A percentile compares a stretch with the other conserved stretches of the same genome.
Evolutionary conservation across 2,329 filamentous ascomycete genomes (phyloP).

Genomic region (Cladorrhinum sp.): DNA sequence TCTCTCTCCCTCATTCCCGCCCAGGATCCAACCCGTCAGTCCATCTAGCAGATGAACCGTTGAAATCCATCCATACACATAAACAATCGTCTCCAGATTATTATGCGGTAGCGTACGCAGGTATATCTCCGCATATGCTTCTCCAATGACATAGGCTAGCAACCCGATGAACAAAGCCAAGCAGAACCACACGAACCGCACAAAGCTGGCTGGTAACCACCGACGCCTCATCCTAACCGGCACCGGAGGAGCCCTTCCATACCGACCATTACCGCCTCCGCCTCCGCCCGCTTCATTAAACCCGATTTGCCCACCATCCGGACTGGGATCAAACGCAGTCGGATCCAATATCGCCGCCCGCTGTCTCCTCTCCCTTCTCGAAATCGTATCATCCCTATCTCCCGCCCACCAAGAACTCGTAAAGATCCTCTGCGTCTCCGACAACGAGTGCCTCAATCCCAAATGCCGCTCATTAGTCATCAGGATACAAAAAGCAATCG

Average conservation of each 20-base stretch:
- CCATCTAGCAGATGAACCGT: constrained; percentile 64
- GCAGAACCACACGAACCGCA: constrained; percentile 69
- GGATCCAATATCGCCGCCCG: constrained; percentile 38
- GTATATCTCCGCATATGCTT: constrained; percentile 68
- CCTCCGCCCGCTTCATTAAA: constrained; percentile 22
- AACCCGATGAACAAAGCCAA: constrained; percentile 60
- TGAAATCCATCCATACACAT: constrained; percentile 68
- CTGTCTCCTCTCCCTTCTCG: constrained; percentile 40
- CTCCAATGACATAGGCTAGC: constrained; percentile 64
- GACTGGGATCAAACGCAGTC: constrained; percentile 40
- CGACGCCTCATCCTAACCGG: constrained; percentile 45
- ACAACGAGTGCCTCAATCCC: constrained; percentile 57
- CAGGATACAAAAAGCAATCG: constrained; percentile 62
- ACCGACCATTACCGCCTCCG: constrained; percentile 22
- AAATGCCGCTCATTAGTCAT: constrained; percentile 63
- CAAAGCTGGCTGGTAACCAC: constrained; percentile 65
- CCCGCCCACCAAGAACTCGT: constrained; percentile 65
- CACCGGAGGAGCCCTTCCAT: constrained; percentile 24
- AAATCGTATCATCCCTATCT: constrained; percentile 47
- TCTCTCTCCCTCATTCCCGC: constrained; percentile 62
- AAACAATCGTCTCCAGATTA: constrained; percentile 64
- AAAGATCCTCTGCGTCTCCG: constrained; percentile 66
- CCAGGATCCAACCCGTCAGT: constrained; percentile 64
- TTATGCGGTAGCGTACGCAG: constrained; percentile 64
- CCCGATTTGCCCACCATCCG: constrained; percentile 25